Evolutionary conservation across 495 filamentous ascomycete genomes (phyloP), one percentile per base, ranked within the genome.

Genomic region (Aspergillus egyptiacus): DNA sequence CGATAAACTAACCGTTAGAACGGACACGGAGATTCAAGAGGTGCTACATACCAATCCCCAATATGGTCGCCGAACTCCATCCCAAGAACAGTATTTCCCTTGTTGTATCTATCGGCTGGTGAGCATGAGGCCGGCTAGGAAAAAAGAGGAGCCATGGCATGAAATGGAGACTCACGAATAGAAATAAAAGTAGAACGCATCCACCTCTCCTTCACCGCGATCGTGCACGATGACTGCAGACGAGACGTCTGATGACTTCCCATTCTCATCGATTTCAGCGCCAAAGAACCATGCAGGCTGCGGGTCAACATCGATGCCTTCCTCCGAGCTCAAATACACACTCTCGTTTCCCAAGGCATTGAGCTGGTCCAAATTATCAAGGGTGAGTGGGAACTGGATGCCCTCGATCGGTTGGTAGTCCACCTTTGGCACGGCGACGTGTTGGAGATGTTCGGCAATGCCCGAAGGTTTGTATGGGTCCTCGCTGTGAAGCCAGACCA

Each of bases 121-220:
- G 14, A 51, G 50, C 32, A 38, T 10, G 27, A 13, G n/a, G 14
- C 15, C 30, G 6, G 30, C 17, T 11, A 7, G 31, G 17, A 11
- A 48, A 30, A 25, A 17, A 11, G 19, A 10, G 5, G 13, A 19
- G 13, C 22, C 11, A 2, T 18, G 6, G 17, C 9, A 11, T 19
- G 20, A 3, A 6, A 6, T 3, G 3, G 9, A 25, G 13, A 64
- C 71, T 60, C 35, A 84, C 53, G 80, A 71, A 50, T 82, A 86
- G 55, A 85, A 85, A 52, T 85, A 85, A 51, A 85, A 78, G 55
- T 85, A 86, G 47, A 83, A 86, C 0, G 74, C 82, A 70, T 86
- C 83, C 0, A 84, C 62, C 3, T 63, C 62, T 2, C 73, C 76
- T 33, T 64, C 56, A 0, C 74, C 77, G 51, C 78, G 73, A 52